Conservation (phyloP, 495 filamentous ascomycete species). For the Penicillium atrosanguineum region DNA sequence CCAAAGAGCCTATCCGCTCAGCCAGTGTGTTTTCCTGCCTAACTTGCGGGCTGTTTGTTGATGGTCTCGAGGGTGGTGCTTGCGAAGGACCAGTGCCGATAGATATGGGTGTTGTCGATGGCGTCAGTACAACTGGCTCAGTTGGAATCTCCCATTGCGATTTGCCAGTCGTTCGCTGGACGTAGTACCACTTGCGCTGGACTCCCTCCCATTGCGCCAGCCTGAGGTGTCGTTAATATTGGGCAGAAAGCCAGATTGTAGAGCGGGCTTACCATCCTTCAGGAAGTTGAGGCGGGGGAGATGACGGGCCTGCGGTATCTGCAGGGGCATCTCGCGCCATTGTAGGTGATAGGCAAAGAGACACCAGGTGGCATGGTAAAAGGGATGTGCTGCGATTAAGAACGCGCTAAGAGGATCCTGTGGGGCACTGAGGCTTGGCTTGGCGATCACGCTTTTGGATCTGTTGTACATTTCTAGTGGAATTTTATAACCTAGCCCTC, state of each 20-base stretch:
- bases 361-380: background rate
- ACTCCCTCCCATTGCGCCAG: conserved; percentile 80
- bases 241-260: conserved; percentile 1
- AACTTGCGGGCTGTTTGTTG: conserved; percentile 16
- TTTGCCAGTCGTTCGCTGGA: conserved; percentile 69
- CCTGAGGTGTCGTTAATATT: conserved; percentile 27
- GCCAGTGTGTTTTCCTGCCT: conserved; percentile 11
- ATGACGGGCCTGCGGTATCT: conserved; percentile 67
- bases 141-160: conserved; percentile 80
- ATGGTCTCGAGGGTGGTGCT: conserved; percentile 22
- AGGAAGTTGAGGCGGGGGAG: conserved; percentile 65
- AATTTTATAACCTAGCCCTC: no score
- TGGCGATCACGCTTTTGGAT: conserved; percentile 17
- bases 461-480: background rate
- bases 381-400: conserved; percentile 6
- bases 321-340: conserved; percentile 47
- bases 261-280: conserved; percentile 60
- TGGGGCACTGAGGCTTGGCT: conserved; percentile 22
- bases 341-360: conserved; percentile 1
- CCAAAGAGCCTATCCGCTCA: conserved; percentile 14
- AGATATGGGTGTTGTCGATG: conserved; percentile 34
- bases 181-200: conserved; percentile 75
- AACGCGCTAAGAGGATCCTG: conserved; percentile 21
- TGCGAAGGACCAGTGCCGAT: conserved; percentile 31
- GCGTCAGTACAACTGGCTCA: conserved; percentile 49